Percentiles rank a stretch among this genome's conserved stretches.
Evolutionary conservation across 257 asterid genomes (phyloP).

Genomic region (Lavandula angustifolia): DNA sequence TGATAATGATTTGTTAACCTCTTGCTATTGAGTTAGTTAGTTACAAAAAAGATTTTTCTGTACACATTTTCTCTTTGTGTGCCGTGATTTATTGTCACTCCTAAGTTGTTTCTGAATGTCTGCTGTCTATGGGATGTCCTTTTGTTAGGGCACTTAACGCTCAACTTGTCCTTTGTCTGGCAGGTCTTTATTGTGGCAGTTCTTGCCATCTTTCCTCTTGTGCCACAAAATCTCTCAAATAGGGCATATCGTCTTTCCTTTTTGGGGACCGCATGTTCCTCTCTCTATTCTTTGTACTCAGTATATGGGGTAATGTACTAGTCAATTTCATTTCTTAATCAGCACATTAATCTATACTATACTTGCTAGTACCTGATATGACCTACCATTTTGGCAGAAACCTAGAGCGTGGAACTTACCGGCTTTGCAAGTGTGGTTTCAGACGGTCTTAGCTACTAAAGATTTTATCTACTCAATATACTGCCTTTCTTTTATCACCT

Average conservation of each 20-base stretch:
- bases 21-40: no score
- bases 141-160: neutral
- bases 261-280: slow-evolving; percentile 75
- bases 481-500: slow-evolving; percentile 78
- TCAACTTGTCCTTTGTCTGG: slow-evolving; percentile 8
- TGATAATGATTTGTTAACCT: neutral
- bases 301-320: slow-evolving; percentile 74
- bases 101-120: slow-evolving; percentile 16
- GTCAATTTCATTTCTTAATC: slow-evolving; percentile 16
- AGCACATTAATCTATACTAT: slow-evolving; percentile 21
- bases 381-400: slow-evolving; percentile 54
- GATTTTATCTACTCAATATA: slow-evolving; percentile 80
- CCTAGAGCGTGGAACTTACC: slow-evolving; percentile 96
- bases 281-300: slow-evolving; percentile 75
- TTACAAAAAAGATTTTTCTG: no score
- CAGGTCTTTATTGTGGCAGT: slow-evolving; percentile 81
- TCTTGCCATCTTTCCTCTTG: slow-evolving; percentile 76
- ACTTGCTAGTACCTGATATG: slow-evolving; percentile 27
- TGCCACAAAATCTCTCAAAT: slow-evolving; percentile 68
- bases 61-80: neutral
- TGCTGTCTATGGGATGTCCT: slow-evolving; percentile 18
- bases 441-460: slow-evolving; percentile 69
- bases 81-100: slow-evolving; percentile 10
- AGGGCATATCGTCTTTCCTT: slow-evolving; percentile 83
- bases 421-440: slow-evolving; percentile 89